Percentiles rank a stretch among this genome's conserved stretches.
Evolutionary conservation across 495 filamentous ascomycete genomes (phyloP).

Genomic region (Rhypophila decipiens): DNA sequence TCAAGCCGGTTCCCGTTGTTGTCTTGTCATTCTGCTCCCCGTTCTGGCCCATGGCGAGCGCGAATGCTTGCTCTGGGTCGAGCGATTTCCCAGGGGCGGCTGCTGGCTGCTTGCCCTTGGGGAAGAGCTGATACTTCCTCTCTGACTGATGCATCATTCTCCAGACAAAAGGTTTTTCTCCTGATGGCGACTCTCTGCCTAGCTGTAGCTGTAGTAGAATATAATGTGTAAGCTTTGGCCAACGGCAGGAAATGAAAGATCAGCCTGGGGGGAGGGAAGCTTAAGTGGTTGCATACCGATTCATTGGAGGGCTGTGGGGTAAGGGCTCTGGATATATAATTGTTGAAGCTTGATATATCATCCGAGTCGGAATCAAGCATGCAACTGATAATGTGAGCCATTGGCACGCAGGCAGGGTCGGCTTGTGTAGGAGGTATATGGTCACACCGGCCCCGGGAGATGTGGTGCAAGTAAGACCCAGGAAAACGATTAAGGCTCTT

Average conservation of each 20-base stretch:
- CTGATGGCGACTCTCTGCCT: constrained; percentile 27
- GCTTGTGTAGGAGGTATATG: constrained; percentile 26
- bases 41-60: constrained; percentile 39
- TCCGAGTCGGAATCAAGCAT: constrained; percentile 34
- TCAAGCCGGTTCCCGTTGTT: constrained; percentile 31
- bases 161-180: constrained; percentile 41
- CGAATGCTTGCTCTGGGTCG: constrained; percentile 45
- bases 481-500: constrained; percentile 16
- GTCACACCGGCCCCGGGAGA: constrained; percentile 21
- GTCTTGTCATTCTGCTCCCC: constrained; percentile 36
- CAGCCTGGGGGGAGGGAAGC: background rate
- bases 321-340: constrained; percentile 42
- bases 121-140: constrained; percentile 49
- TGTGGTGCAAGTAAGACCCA: constrained; percentile 21
- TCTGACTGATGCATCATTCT: constrained; percentile 51
- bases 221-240: constrained; percentile 22
- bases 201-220: constrained; percentile 17
- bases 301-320: constrained; percentile 37
- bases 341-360: constrained; percentile 30
- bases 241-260: constrained; percentile 7
- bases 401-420: constrained; percentile 24
- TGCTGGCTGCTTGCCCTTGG: constrained; percentile 36
- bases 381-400: constrained; percentile 46
- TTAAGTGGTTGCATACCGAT: constrained; percentile 37
- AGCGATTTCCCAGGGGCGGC: constrained; percentile 33